Evolutionary conservation across 2,329 filamentous ascomycete genomes (phyloP).

Genomic region (Fusarium armeniacum): DNA sequence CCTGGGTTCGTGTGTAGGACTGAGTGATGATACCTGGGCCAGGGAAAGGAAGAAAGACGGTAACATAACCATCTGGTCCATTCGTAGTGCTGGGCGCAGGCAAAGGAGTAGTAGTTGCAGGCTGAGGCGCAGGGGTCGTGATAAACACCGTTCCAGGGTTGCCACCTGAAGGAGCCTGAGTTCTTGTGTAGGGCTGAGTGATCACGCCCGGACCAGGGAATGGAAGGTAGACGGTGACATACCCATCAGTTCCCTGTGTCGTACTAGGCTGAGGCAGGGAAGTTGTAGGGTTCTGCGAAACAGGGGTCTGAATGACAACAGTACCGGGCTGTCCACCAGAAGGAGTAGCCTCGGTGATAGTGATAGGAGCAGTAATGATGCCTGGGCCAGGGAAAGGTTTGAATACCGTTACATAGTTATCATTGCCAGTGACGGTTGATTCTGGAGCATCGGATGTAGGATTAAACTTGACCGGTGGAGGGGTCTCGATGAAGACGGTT

Average conservation of each 20-base stretch:
- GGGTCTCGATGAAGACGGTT: slow-evolving; percentile 37
- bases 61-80: slow-evolving; percentile 25
- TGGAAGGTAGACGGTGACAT: slow-evolving; percentile 18
- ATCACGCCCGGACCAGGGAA: slow-evolving; percentile 28
- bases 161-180: slow-evolving; percentile 26
- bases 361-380: slow-evolving; percentile 35
- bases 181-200: slow-evolving; percentile 15
- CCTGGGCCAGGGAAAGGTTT: slow-evolving; percentile 36
- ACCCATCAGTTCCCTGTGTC: slow-evolving; percentile 16
- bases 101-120: slow-evolving; percentile 8
- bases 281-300: slow-evolving; percentile 2
- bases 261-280: slow-evolving; percentile 4
- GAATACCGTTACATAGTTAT: slow-evolving; percentile 35
- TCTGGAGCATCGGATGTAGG: slow-evolving; percentile 9
- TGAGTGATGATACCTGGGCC: slow-evolving; percentile 28
- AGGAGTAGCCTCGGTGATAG: slow-evolving; percentile 25
- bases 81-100: slow-evolving; percentile 16
- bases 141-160: slow-evolving; percentile 29
- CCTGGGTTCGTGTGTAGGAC: slow-evolving; percentile 27
- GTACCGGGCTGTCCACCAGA: slow-evolving; percentile 29
- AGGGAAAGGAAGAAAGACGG: slow-evolving; percentile 30
- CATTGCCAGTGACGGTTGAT: slow-evolving; percentile 26
- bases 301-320: slow-evolving; percentile 30
- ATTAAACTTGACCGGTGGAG: slow-evolving; percentile 26
- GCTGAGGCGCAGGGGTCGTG: slow-evolving; percentile 17